phyloP scores from a whole-genome alignment of 2,329 filamentous ascomycete genomes.

The Akanthomyces lecanii region DNA sequence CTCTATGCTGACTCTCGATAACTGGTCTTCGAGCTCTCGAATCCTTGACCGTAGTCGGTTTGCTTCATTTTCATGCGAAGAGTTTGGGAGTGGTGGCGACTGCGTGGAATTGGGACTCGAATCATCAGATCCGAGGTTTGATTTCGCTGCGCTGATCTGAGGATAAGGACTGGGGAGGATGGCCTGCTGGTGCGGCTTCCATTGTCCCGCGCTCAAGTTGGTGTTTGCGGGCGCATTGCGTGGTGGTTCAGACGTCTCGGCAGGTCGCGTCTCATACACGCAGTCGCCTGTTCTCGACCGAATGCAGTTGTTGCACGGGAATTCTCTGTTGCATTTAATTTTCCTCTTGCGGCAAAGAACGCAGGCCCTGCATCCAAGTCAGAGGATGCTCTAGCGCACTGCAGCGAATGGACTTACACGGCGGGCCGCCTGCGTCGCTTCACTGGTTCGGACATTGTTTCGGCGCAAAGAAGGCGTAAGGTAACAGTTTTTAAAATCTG shows the following conservation, averaged over 20 bases:
- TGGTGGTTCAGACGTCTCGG: not conserved
- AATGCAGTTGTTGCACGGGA: constrained; percentile 39
- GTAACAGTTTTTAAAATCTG: not conserved
- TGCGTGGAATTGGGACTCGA: not conserved
- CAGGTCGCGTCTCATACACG: constrained; percentile 27
- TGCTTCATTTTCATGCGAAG: constrained; percentile 18
- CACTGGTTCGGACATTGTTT: not conserved
- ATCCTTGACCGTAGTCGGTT: constrained; percentile 29
- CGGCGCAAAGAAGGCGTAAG: not conserved
- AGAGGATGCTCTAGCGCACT: not conserved
- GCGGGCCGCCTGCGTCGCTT: constrained; percentile 16
- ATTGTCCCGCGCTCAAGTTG: not conserved
- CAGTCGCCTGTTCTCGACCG: constrained; percentile 34
- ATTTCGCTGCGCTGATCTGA: not conserved
- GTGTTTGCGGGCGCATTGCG: not conserved
- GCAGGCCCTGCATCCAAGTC: constrained; percentile 31
- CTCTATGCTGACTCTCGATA: constrained; percentile 25
- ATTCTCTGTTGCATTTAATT: constrained; percentile 38
- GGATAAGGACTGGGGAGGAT: not conserved
- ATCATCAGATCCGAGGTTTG: not conserved
- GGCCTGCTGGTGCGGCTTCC: not conserved
- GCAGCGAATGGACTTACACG: constrained; percentile 11
- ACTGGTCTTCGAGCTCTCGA: constrained; percentile 40
- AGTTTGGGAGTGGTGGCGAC: constrained; percentile 13
- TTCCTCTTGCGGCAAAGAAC: constrained; percentile 41